Base-by-base conservation (phyloP, 805 yeast genomes). In the Osmozyma mogii region DNA sequence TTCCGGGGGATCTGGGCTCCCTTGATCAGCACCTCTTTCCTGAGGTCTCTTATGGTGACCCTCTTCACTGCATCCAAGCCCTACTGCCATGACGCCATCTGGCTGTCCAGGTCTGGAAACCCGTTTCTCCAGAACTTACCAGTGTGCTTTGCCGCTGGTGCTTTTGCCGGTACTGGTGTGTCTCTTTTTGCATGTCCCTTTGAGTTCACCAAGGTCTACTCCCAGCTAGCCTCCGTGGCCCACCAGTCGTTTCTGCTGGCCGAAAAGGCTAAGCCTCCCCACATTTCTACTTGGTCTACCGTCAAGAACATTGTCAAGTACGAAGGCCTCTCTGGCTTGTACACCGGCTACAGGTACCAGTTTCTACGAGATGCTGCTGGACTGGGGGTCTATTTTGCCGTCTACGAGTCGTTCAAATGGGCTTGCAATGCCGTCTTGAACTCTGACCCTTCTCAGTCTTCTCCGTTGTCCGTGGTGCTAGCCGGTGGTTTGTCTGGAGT, bases 401-500 rank as follows among this genome's bases (percentile, higher is more conserved):
- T 76, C 1, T 84, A 84, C 54, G 95, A 84, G 49, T 70, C 84
- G 1, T 62, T 75, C 35, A 85, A 85, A 49, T 61, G 59, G 70
- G 23, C 59, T 47, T 40, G 63, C 71, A 44, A 58, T 34, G 38
- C 37, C 5, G 16, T 54, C 17, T 31, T 46, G 26, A 38, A 44
- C 9, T 39, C 38, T 12, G 31, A 30, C 15, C 38, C 44, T 9
- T 10, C 34, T 4, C 17, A 36, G 19, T 38, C 54, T 15, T 66
- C 50, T 32, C 61, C 49, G 31, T 41, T 45, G 10, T 45, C 57
- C 29, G 61, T 44, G 33, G 56, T 42, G 29, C 31, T 77, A 2
- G 81, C 89, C 0, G 95, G 94, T n/a, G 94, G 85, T 0, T 38
- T 76, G 15, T 73, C 92, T 4, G 95, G 95, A 3, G 69, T 78